Evolutionary conservation across 1,284 basidiomycete genomes (phyloP), one percentile per base, ranked within the genome.

Genomic region (Ceratobasidium sp.): DNA sequence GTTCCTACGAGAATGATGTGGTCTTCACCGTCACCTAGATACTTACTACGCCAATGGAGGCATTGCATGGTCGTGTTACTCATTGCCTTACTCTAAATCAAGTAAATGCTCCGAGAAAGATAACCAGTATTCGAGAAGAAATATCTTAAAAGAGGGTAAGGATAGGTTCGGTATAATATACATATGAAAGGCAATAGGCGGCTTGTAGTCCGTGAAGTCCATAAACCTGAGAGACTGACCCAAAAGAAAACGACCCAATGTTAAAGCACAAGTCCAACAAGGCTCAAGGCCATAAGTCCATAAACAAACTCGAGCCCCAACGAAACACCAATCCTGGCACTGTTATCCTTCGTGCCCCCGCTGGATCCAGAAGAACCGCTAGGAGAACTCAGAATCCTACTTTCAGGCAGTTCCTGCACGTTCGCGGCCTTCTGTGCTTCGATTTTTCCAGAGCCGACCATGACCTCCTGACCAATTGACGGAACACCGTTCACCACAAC

Each of bases 401-500:
- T 4, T 78, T 57, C 77, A 1, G 92, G 92, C 9, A 96, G 85
- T 2, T 79, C 78, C 8, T 82, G 81, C 5, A 81, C 84, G 0
- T 82, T 76, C 5, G 77, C 73, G 0, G 83, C 83, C 0, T 89
- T 84, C 79, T 96, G 94, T 0, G 80, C 80, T 55, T 88, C 93
- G 36, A 96, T 84, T 75, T 88, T 82, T 30, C 94, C 94, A 74
- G 83, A 89, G n/a, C 95, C 95, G 52, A 95, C 85, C 76, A 87
- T 92, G 72, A 95, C 84, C 80, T 86, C 86, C 0, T 86, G 85
- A 0, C 92, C 94, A 71, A 90, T 89, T 71, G 89, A 91, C 0
- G 95, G 95, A 21, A 97, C 88, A 60, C 93, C 95, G 76, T 91
- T 84, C 76, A 95, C 83, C 46, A 88, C 89, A 75, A 96, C 90